These are phyloP conservation scores for Rhizophora apiculata DNA, from an alignment of 345 rosid genomes.

Conservation along the genomic window DNA sequence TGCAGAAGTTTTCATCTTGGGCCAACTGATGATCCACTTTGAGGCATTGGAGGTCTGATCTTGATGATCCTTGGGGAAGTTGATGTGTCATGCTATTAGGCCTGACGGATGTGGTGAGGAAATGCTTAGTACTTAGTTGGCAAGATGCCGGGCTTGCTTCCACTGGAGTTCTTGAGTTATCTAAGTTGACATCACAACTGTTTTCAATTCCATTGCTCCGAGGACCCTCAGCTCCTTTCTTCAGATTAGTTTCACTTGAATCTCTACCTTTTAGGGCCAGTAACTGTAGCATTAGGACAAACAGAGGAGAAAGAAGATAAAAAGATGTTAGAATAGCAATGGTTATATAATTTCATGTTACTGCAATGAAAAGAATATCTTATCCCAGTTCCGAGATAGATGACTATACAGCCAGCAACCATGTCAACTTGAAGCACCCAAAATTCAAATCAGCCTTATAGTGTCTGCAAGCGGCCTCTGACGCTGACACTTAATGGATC, in stretches of 20 bases:
- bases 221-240: constrained; percentile 59
- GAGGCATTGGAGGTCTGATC: constrained; percentile 43
- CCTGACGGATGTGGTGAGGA: constrained; percentile 53
- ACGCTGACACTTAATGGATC: constrained; percentile 24
- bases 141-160: constrained; percentile 41
- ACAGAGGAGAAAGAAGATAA: not conserved
- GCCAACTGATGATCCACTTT: constrained; percentile 42
- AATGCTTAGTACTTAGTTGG: constrained; percentile 36
- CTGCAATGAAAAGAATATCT: not conserved
- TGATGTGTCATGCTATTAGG: constrained; percentile 46
- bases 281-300: constrained; percentile 39
- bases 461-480: constrained; percentile 22
- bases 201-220: constrained; percentile 74
- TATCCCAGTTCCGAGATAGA: not conserved
- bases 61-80: constrained; percentile 41
- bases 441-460: constrained; percentile 15
- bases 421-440: constrained; percentile 15
- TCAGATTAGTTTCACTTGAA: constrained; percentile 37
- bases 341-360: not conserved
- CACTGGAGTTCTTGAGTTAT: constrained; percentile 43
- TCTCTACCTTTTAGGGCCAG: constrained; percentile 51
- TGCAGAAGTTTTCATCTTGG: constrained; percentile 50
- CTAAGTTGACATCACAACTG: constrained; percentile 53
- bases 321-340: not conserved
- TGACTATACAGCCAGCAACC: constrained; percentile 7